Evolutionary conservation across 164 flowering plant species (phyloP), one percentile per base, ranked within the genome.

Genomic region (Saururus chinensis): DNA sequence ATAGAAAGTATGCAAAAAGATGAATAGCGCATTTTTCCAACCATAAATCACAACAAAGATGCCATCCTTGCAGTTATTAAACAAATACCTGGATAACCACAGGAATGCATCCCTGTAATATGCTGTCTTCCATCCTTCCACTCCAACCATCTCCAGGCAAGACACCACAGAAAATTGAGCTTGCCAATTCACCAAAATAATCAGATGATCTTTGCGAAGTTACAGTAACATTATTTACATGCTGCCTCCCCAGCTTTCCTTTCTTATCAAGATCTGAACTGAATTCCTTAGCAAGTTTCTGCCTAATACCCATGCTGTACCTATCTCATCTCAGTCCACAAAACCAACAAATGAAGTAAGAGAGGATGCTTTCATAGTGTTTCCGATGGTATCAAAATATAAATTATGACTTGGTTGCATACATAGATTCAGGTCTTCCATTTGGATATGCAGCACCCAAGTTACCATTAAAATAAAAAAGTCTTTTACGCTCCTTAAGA

Each of bases 101-200:
- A 53, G 99, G 99, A 69, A 93, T 84, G 82, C 99, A 93, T 12
- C 99, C 99, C 25, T 90, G 99, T 61, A 85, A 71, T 64, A 93
- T 63, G 64, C 99, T 85, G 64, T 93, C 99, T 84, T 93, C 98
- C 89, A 93, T 86, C 8, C 99, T 81, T 64, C 99, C 99, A 75
- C 97, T 93, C 99, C 99, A 93, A 54, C 99, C 99, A 78, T 93
- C 99, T 68, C 99, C 99, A 60, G 99, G 99, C 60, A 93, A 76
- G 20, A 90, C 96, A 51, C 96, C 97, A 77, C 98, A 93, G 60
- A 93, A 93, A 45, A 80, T 58, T 61, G 99, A 93, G 75, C 77
- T 81, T 12, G 92, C 86, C 64, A 93, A 63, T 40, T 81, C 84
- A 42, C 72, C 80, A 53, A 75, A 74, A 68, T 93, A 93, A 70